Evolutionary conservation across 202 grass and related monocot genomes (phyloP), one percentile per base, ranked within the genome.

Genomic region (Alloteropsis angusta): DNA sequence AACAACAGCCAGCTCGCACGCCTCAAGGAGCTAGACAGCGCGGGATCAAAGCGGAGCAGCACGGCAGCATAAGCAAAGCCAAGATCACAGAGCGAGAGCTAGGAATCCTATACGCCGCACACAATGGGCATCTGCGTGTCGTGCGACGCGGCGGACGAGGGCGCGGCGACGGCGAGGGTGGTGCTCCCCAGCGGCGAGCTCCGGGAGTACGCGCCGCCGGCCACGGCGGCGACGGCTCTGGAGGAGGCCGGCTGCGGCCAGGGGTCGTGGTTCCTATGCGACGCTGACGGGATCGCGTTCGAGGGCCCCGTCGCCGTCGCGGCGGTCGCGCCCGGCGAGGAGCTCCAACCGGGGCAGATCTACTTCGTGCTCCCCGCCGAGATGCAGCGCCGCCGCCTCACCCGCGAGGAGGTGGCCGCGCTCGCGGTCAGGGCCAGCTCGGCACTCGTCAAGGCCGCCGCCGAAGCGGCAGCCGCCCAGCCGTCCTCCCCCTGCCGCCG

Each of bases 251-350:
- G 72, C n/a, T n/a, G n/a, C 14, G 43, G 15, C 1, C 49, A 62
- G 18, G 59, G 68, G 6, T 18, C 34, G 34, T 90, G 74, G 80
- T 94, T 97, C 73, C 79, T 97, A 3, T 97, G 95, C 71, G 94
- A 97, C 34, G 91, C 91, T 4, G 94, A 97, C 59, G 87, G 42
- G 62, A 89, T 97, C 82, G 94, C 80, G 38, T 84, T 97, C 77
- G 87, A 90, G 45, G 81, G 79, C 1, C 63, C 71, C 56, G 50
- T 97, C 37, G 73, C 75, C 55, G 58, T 97, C 25, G 69, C 72
- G 13, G 82, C 79, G 23, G 47, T 85, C 7, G 60, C 42, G 3
- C 64, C 23, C 11, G 46, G 37, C 22, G 85, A 85, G 72, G 85
- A 88, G 72, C 82, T 97, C 50, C 73, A 77, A 49, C 77, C 77